These are phyloP conservation scores for Dothistroma septosporum DNA, from an alignment of 2,329 filamentous ascomycete species.

Conservation along the genomic window DNA sequence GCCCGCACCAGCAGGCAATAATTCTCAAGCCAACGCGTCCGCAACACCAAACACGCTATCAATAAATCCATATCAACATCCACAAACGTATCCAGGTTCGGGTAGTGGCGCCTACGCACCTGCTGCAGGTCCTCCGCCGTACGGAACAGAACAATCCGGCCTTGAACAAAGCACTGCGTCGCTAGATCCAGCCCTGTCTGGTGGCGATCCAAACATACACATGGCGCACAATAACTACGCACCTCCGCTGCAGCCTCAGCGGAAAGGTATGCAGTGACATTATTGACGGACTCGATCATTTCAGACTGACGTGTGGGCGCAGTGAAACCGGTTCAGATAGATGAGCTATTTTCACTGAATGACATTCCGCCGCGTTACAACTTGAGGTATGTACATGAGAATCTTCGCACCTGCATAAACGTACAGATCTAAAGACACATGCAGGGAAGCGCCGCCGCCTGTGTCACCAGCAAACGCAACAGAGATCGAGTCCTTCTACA, in stretches of 20 bases:
- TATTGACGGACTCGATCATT: neutral
- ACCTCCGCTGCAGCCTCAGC: constrained; percentile 25
- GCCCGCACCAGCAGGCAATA: constrained; percentile 50
- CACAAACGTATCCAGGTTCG: constrained; percentile 15
- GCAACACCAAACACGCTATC: neutral
- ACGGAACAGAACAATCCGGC: constrained; percentile 5
- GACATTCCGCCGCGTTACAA: constrained; percentile 48
- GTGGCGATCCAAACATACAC: constrained; percentile 20
- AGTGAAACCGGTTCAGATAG: constrained; percentile 56
- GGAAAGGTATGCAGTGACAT: constrained; percentile 26
- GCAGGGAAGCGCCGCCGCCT: constrained; percentile 35
- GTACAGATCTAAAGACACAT: neutral
- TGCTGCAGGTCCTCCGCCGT: constrained; percentile 6
- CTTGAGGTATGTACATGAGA: constrained; percentile 4
- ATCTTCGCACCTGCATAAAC: neutral
- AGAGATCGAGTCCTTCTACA: constrained; percentile 70
- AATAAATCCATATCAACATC: constrained; percentile 1
- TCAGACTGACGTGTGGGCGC: constrained; percentile 11
- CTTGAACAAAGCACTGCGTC: constrained; percentile 52
- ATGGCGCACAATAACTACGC: constrained; percentile 26
- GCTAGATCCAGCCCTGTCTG: constrained; percentile 65
- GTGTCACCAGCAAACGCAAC: constrained; percentile 50
- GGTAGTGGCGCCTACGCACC: constrained; percentile 18
- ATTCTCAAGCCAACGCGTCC: constrained; percentile 12
- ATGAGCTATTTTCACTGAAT: constrained; percentile 66